These are phyloP conservation scores for Marasmius sp. DNA, from an alignment of 1,284 basidiomycete species.

Conservation along the genomic window DNA sequence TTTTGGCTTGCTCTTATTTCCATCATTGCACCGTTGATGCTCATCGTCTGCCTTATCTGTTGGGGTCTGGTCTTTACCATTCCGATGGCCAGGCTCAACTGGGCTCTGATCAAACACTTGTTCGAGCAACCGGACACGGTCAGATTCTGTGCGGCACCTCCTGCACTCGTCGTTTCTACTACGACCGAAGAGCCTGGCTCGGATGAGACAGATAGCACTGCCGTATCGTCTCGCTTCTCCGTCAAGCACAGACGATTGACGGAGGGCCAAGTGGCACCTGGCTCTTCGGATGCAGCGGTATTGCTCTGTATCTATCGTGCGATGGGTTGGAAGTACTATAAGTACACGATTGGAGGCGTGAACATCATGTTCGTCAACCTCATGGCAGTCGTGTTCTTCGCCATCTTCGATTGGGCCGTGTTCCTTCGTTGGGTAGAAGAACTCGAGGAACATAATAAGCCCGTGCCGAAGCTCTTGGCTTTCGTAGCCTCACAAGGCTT, in stretches of 20 bases:
- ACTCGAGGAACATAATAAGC: conserved; percentile 48
- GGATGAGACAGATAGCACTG: conserved; percentile 15
- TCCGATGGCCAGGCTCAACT: conserved; percentile 97
- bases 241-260: conserved; percentile 53
- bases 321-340: conserved; percentile 92
- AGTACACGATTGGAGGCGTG: conserved; percentile 98
- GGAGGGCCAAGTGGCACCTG: conserved; percentile 75
- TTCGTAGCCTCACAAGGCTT: conserved; percentile 75
- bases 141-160: conserved; percentile 87
- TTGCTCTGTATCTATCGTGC: conserved; percentile 95
- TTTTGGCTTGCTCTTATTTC: conserved; percentile 81
- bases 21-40: conserved; percentile 88
- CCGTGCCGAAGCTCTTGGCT: conserved; percentile 66
- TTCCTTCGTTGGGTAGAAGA: conserved; percentile 73
- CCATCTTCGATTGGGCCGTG: conserved; percentile 90
- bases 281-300: conserved; percentile 78
- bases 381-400: conserved; percentile 91
- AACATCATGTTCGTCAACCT: conserved; percentile 99
- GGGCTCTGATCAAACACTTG: conserved; percentile 88
- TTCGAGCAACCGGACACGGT: conserved; percentile 82
- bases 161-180: conserved; percentile 51
- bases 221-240: conserved; percentile 44
- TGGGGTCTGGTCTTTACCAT: conserved; percentile 94
- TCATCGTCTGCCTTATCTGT: conserved; percentile 84
- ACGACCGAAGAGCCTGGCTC: conserved; percentile 22